Evolutionary conservation across 305 asterid species (phyloP), one percentile per base, ranked within the genome.

Genomic region (Ruellia speciosa): DNA sequence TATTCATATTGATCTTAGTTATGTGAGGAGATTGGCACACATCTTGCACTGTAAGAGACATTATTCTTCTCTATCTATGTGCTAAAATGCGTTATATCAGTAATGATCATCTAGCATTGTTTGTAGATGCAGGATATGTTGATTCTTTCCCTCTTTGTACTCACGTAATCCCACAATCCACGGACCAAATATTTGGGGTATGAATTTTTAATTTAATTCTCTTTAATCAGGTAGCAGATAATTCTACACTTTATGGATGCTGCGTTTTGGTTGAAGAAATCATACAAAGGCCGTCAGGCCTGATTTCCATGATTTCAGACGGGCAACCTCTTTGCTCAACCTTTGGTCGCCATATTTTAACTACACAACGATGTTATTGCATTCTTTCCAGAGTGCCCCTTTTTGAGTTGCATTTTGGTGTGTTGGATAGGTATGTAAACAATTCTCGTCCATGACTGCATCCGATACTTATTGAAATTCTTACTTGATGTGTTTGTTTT

Each of bases 331-430:
- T 59, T 55, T 58, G 59, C 66, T 65, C 83, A 46, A 80, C 80
- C 64, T 70, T 77, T 73, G 75, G 88, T 74, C 95, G 96, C 60
- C 82, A 78, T 78, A 78, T 81, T 67, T 80, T 93, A 63, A 88
- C 96, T 20, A 93, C 99, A 16, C 81, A 84, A 12, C 99, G 99
- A 56, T 93, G 99, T 72, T 93, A 93, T 69, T 93, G 99, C 73
- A 84, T 93, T 72, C 95, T 93, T 58, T 86, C 99, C 54, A 81
- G 97, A 71, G 77, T 88, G 68, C 99, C 99, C 46, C 88, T 85
- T 72, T 93, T 89, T 59, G 95, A 93, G 76, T 78, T 93, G 58
- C 99, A 93, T 77, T 93, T 93, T 76, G 95, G 94, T 53, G 85
- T 93, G 49, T 77, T 93, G 67, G 85, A 84, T 70, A 89, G 97